Base-by-base conservation (phyloP, 345 rosid genomes). In the Clausena lansium region DNA sequence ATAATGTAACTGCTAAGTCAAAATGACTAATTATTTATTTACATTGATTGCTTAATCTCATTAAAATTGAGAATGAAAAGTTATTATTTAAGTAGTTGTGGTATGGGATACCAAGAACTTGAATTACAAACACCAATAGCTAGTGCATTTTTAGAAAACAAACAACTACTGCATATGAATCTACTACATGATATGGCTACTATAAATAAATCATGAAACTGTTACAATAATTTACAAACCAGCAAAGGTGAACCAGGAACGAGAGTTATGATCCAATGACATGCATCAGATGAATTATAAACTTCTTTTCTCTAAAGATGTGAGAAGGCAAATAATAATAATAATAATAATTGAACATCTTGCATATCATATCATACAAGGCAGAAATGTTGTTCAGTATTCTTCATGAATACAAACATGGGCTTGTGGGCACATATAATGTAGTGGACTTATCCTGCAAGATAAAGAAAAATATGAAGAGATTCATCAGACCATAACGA, bases 1-100 rank as follows among this genome's bases (percentile, higher is more conserved):
- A 65, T 57, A n/a, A 82, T 33, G 47, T 39, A 55, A 38, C 17
- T 57, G 70, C 57, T 24, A 78, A 39, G 71, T 38, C 58, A 14
- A 57, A 41, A 74, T 61, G 32, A 24, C 14, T 7, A 58, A 32
- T 73, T 35, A 8, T 24, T 15, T 13, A 60, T 35, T 7, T 14
- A 24, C 14, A 60, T 30, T 4, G 2, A 60, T 14, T 15, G 41
- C 15, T 30, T 20, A 9, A 6, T 27, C 69, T 45, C 32, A 27
- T 30, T 24, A 61, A 20, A 74, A 27, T 17, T 17, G 20, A 74
- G 69, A 41, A 35, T 13, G 15, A 20, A n/a, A 30, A 64, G 28
- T 63, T 20, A 45, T 62, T 39, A 74, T 74, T 39, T 45, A 47
- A 36, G 57, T 59, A 25, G 28, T 61, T 13, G 4, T 38, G 54